Evolutionary conservation across 2,329 filamentous ascomycete species (phyloP).

Genomic region (Bretziella fagacearum): DNA sequence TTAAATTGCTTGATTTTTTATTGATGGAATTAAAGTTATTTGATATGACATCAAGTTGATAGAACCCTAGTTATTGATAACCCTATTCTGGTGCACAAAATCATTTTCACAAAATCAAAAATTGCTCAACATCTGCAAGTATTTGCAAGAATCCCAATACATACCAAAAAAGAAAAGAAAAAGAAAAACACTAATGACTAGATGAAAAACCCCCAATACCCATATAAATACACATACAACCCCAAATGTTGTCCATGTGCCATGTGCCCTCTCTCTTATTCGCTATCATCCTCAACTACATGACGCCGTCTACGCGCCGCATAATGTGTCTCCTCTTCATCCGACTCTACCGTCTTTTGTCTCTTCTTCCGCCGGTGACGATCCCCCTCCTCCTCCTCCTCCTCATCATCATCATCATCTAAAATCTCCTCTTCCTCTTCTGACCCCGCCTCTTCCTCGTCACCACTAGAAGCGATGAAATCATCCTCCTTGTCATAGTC

Average conservation of each 20-base stretch:
- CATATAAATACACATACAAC: constrained; percentile 1
- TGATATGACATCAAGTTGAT: no score
- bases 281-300: constrained; percentile 44
- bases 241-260: not conserved
- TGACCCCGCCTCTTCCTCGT: constrained; percentile 46
- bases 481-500: constrained; percentile 67
- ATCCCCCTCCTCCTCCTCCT: no score
- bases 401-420: constrained; percentile 32
- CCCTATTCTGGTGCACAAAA: not conserved
- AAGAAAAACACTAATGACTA: not conserved
- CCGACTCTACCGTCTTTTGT: constrained; percentile 32
- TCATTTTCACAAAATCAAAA: not conserved
- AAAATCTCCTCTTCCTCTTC: constrained; percentile 48
- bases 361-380: constrained; percentile 29
- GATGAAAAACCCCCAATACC: not conserved
- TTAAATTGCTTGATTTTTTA: no score
- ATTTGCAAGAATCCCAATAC: not conserved
- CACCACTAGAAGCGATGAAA: constrained; percentile 60
- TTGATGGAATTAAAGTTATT: no score
- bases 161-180: not conserved
- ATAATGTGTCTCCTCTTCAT: constrained; percentile 38
- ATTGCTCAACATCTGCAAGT: no score
- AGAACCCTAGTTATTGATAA: no score
- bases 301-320: constrained; percentile 36
- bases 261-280: constrained; percentile 21